Evolutionary conservation across 768 basidiomycete species (phyloP).

Genomic region (Pholiota microspora): DNA sequence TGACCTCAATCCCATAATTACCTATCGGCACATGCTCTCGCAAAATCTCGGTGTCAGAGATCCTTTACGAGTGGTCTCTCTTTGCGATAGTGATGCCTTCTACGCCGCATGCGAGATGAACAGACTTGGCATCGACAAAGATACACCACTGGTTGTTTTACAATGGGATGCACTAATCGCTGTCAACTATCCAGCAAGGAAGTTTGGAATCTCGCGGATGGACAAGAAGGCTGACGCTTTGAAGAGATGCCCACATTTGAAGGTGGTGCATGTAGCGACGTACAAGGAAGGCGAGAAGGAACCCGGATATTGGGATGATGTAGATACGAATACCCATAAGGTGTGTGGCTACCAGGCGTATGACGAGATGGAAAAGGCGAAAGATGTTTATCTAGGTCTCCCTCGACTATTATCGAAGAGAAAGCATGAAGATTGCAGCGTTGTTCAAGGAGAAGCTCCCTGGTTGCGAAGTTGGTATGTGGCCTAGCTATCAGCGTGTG

Average conservation of each 20-base stretch:
- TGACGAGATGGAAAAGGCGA: neutral
- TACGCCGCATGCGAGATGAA: conserved; percentile 87
- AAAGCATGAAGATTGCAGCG: conserved; percentile 82
- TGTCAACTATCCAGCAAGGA: conserved; percentile 92
- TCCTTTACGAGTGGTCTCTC: conserved; percentile 80
- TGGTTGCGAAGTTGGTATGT: conserved; percentile 74
- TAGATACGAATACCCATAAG: conserved; percentile 91
- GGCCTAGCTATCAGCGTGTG: neutral
- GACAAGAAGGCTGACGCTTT: conserved; percentile 79
- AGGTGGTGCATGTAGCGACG: conserved; percentile 91
- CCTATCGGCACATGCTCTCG: conserved; percentile 75
- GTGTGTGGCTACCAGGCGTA: conserved; percentile 33
- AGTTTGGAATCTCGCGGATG: conserved; percentile 92
- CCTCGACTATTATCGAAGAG: conserved; percentile 88
- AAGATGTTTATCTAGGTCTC: conserved; percentile 58
- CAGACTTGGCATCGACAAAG: conserved; percentile 60
- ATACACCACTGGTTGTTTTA: conserved; percentile 73
- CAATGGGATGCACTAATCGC: conserved; percentile 93
- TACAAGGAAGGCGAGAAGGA: conserved; percentile 86
- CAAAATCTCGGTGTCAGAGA: conserved; percentile 68
- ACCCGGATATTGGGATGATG: conserved; percentile 90
- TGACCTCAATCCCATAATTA: conserved; percentile 66
- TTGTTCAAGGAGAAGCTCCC: conserved; percentile 81
- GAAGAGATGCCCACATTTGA: conserved; percentile 81
- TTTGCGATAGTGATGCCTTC: conserved; percentile 89